phyloP scores from a whole-genome alignment of 441 rosid species.

The Isatis lusitanica region DNA sequence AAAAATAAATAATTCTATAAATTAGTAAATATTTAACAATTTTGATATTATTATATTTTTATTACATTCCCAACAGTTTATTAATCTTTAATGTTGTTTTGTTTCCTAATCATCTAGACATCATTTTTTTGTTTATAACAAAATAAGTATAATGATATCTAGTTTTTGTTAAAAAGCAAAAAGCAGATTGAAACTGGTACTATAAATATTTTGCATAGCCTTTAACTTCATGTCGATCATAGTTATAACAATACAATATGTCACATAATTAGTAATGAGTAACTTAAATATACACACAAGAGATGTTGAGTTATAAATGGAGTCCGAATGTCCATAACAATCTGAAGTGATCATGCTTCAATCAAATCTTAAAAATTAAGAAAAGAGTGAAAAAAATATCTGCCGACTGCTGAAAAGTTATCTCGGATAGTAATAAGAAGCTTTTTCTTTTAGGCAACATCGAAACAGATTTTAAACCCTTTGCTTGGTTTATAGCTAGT shows the following conservation, averaged over 20 bases:
- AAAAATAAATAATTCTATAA: too few species aligned
- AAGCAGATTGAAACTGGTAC: not conserved
- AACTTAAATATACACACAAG: not conserved
- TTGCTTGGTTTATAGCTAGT: not conserved
- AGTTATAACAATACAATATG: not conserved
- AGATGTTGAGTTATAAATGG: not conserved
- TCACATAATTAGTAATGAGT: slow-evolving; percentile 5
- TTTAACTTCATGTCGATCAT: not conserved
- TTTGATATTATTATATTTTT: too few species aligned
- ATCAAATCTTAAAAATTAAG: not conserved
- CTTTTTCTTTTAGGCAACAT: not conserved
- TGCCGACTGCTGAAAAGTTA: not conserved
- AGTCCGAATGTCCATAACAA: not conserved
- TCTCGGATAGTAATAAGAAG: not conserved
- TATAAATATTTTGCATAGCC: not conserved
- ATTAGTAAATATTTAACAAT: too few species aligned
- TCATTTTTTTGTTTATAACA: too few species aligned
- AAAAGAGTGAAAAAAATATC: not conserved
- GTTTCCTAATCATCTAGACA: too few species aligned
- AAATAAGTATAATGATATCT: too few species aligned
- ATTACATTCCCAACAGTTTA: too few species aligned
- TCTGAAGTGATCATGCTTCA: not conserved
- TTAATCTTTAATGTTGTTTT: too few species aligned
- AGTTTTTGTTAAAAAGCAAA: too few species aligned
- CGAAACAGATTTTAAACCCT: not conserved